These are phyloP conservation scores for Zoysia pacifica DNA, from an alignment of 176 grass and related monocot genomes.

Conservation along the genomic window DNA sequence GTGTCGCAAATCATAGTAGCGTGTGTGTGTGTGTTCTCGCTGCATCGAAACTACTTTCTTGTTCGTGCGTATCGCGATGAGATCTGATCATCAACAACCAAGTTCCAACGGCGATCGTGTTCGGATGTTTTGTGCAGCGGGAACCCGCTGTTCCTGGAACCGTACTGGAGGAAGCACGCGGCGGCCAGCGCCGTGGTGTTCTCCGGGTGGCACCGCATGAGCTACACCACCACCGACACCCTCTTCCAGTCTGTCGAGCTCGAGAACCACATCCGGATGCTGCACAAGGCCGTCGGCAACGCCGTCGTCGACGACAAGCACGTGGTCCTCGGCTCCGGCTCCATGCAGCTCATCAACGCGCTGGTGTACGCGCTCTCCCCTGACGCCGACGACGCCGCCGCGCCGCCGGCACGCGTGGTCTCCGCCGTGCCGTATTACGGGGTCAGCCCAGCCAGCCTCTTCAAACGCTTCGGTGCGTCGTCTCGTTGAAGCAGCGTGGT, in stretches of 20 bases:
- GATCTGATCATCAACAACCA: not conserved
- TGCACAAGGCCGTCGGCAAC: conserved; percentile 64
- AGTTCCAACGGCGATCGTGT: not conserved
- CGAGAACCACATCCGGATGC: conserved; percentile 50
- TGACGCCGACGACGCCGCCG: conserved; percentile 4
- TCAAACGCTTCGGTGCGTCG: not conserved
- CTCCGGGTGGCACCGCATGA: conserved; percentile 80
- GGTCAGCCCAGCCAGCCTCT: not conserved
- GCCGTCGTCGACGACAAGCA: conserved; percentile 59
- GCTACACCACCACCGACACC: conserved; percentile 34
- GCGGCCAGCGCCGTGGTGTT: conserved; percentile 57
- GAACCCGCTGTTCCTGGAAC: conserved; percentile 48
- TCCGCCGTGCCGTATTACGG: conserved; percentile 56
- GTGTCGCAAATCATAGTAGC: too few species aligned
- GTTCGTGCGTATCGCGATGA: not conserved
- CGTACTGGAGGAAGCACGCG: conserved; percentile 76
- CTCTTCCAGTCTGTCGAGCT: conserved; percentile 59
- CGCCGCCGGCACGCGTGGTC: conserved; percentile 52
- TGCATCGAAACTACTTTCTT: not conserved
- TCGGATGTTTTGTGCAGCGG: not conserved
- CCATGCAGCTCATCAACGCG: conserved; percentile 63
- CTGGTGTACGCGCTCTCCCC: conserved; percentile 67
- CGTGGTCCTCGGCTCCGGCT: conserved; percentile 49
- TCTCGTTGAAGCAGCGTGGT: not conserved
- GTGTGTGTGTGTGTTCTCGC: too few species aligned